Evolutionary conservation across 495 filamentous ascomycete species (phyloP).

Genomic region (Hypoxylon fuscum): DNA sequence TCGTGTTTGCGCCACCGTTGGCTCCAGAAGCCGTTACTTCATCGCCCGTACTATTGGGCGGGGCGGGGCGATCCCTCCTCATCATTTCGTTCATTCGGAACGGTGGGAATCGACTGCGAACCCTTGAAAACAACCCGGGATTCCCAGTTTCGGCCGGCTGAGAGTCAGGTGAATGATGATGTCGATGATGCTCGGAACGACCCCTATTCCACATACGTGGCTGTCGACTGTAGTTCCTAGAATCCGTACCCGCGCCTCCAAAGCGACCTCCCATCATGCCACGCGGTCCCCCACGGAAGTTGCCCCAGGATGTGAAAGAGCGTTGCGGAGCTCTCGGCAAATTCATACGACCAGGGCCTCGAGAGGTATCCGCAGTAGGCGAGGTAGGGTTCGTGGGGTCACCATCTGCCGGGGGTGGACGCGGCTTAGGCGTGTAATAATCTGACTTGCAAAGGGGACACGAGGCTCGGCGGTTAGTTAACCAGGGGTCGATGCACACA

Average conservation of each 20-base stretch:
- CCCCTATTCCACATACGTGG: slow-evolving; percentile 32
- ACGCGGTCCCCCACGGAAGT: slow-evolving; percentile 43
- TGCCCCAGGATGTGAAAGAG: slow-evolving; percentile 44
- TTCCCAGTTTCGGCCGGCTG: slow-evolving; percentile 23
- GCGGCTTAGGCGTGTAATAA: slow-evolving; percentile 91
- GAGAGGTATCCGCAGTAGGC: slow-evolving; percentile 38
- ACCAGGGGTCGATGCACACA: slow-evolving; percentile 93
- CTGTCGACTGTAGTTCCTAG: slow-evolving; percentile 21
- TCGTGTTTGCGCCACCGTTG: slow-evolving; percentile 35
- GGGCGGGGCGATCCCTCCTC: slow-evolving; percentile 40
- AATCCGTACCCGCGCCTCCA: slow-evolving; percentile 35
- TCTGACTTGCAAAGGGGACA: slow-evolving; percentile 98
- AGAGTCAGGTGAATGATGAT: slow-evolving; percentile 11
- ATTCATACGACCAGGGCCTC: slow-evolving; percentile 51
- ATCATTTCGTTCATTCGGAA: slow-evolving; percentile 35
- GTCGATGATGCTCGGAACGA: slow-evolving; percentile 18
- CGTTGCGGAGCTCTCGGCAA: slow-evolving; percentile 47
- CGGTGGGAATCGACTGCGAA: slow-evolving; percentile 40
- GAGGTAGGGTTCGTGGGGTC: slow-evolving; percentile 42
- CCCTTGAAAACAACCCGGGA: slow-evolving; percentile 30
- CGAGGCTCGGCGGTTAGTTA: slow-evolving; percentile 90
- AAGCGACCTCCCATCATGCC: slow-evolving; percentile 42
- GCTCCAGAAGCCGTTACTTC: slow-evolving; percentile 30
- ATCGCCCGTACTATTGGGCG: slow-evolving; percentile 14
- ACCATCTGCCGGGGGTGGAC: slow-evolving; percentile 51